These are phyloP conservation scores for Strobilomyces confusus DNA, from an alignment of 768 basidiomycete genomes.

Conservation along the genomic window DNA sequence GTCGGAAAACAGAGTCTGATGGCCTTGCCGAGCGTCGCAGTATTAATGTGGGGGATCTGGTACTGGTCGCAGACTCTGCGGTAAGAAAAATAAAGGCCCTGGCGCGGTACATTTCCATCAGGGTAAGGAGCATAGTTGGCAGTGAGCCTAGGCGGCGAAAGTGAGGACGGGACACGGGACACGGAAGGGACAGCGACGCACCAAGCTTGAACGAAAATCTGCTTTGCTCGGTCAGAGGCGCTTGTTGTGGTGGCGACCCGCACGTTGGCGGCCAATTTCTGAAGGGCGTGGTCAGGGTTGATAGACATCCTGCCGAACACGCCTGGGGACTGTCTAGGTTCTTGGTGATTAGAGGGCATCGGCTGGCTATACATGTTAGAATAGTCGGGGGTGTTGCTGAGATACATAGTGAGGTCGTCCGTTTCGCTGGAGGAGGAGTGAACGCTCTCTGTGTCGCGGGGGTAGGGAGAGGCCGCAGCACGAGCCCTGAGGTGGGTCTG, in stretches of 20 bases:
- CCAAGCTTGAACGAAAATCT: constrained; percentile 93
- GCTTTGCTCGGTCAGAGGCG: constrained; percentile 86
- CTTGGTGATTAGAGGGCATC: constrained; percentile 39
- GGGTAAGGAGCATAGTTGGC: constrained; percentile 89
- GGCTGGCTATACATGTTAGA: constrained; percentile 54
- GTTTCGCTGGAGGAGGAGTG: constrained; percentile 86
- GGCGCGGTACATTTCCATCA: constrained; percentile 90
- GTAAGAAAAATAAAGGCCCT: constrained; percentile 93
- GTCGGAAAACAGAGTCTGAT: constrained; percentile 91
- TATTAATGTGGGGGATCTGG: constrained; percentile 92
- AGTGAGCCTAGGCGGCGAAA: constrained; percentile 59
- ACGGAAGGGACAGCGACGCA: constrained; percentile 37
- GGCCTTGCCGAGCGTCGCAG: constrained; percentile 92
- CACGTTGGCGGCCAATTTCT: constrained; percentile 84
- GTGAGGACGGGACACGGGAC: constrained; percentile 16
- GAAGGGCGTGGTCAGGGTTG: constrained; percentile 71
- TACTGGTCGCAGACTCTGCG: constrained; percentile 88
- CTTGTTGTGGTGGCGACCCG: constrained; percentile 87
- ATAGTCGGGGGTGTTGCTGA: constrained; percentile 59
- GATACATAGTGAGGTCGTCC: constrained; percentile 82
- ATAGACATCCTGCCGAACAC: constrained; percentile 76
- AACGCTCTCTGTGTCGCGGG: constrained; percentile 80
- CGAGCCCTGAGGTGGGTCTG: constrained; percentile 76
- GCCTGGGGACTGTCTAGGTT: constrained; percentile 59
- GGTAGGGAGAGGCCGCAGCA: constrained; percentile 79